Base-by-base conservation (phyloP, 1,284 basidiomycete genomes). In the Golubevia pallescens region DNA sequence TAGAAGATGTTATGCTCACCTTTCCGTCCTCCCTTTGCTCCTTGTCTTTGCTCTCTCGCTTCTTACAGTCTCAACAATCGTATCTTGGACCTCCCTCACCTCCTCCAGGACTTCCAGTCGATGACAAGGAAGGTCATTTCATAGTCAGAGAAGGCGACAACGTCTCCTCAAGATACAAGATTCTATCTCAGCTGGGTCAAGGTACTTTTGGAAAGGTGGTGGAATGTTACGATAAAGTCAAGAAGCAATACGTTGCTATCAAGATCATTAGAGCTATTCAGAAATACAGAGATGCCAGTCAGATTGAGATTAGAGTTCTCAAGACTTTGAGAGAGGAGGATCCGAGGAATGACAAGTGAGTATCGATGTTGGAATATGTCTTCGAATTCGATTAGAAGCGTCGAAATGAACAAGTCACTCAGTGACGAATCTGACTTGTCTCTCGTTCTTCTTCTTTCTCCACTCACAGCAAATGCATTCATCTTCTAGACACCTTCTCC, bases 161-260 rank as follows among this genome's bases (percentile, higher is more conserved):
- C 21, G 76, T 85, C 32, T 77, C 78, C 10, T 68, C 70, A 20
- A 56, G 23, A 23, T 65, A 19, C 38, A 74, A 77, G 66, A 85
- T 85, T 66, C 54, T 76, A 23, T 61, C 62, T 5, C 57, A 78
- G 56, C 69, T 85, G 7, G 83, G 83, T 3, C 83, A 85, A 60
- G 83, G 83, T 13, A 85, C 83, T 6, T 85, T 85, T 32, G 83
- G 83, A 54, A 85, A 85, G 60, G 83, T 85, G 20, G 83, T 84
- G n/a, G 74, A 81, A 42, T 85, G 83, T 71, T 75, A 73, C 63
- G 83, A 85, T 63, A 69, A 73, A 57, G 64, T 69, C 57, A 56
- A 70, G 57, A 69, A 69, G 60, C 64, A 69, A 53, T 71, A 69
- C 59, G 83, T 85, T 14, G 83, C 83, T 13, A 80, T 85, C 77